Base-by-base conservation (phyloP, 805 yeast genomes). In the Metschnikowia sp. region DNA sequence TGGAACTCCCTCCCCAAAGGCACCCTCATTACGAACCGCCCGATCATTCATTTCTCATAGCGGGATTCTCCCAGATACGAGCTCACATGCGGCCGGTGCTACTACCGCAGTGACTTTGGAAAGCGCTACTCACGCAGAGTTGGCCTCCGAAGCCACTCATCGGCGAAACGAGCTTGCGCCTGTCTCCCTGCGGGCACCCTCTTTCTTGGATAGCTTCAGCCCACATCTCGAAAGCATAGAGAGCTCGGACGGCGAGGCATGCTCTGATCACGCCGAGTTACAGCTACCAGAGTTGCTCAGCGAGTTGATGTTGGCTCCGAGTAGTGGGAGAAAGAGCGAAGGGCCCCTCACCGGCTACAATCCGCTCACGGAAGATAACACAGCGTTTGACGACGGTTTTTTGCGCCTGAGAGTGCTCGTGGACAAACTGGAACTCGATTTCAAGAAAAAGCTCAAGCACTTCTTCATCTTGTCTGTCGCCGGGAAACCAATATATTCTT, bases 401-500 rank as follows among this genome's bases (percentile, higher is more conserved):
- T 13, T 56, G 18, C 40, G 15, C 8, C 39, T 36, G 18, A 40
- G 30, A 30, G 55, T 62, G 4, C 36, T 47, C 12, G 32, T 50
- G 4, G 59, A 58, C 32, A 63, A 61, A 47, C 51, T 47, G 28
- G 45, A 42, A 3, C 47, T 40, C 32, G 36, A 34, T 10, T 71
- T 73, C 49, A 65, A 62, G 45, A 34, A 48, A 18, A 72, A 69
- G 40, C 55, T 68, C 45, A 89, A 88, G 62, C 95, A 89, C 50
- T 87, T 85, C 59, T 85, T 88, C 55, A 79, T 90, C 3, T 69
- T 90, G 9, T 86, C 96, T 0, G 70, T 83, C 2, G 96, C 97
- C 1, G 97, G 97, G 0, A 90, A 90, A 61, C 96, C 96, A 2
- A 84, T 90, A 6, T 90, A 85, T 64, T 80, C 95, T 2, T 72